Evolutionary conservation across 2,329 filamentous ascomycete genomes (phyloP).

Genomic region (Nemania bipapillata): DNA sequence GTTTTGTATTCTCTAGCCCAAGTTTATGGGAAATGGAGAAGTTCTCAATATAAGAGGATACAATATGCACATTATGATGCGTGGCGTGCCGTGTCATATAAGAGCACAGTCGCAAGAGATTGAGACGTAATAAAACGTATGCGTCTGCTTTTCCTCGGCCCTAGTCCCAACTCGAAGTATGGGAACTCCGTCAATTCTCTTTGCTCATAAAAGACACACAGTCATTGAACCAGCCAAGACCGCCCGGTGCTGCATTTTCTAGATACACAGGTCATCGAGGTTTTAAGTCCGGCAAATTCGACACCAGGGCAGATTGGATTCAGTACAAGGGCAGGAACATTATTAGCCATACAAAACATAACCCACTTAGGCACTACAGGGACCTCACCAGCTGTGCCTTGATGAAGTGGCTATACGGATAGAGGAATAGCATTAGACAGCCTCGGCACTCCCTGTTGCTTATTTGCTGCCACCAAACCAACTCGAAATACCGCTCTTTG

Average conservation of each 20-base stretch:
- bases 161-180: no score
- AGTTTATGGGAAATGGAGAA: background rate
- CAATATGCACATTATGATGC: background rate
- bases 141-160: background rate
- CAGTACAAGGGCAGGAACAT: slow-evolving; percentile 32
- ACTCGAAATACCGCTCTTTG: slow-evolving; percentile 82
- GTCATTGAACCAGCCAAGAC: no score
- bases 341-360: slow-evolving; percentile 38
- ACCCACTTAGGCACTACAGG: slow-evolving; percentile 22
- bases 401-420: slow-evolving; percentile 7
- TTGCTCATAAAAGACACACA: no score
- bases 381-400: background rate
- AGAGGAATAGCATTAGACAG: background rate
- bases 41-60: background rate
- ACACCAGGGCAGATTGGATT: slow-evolving; percentile 6
- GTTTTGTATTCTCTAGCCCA: slow-evolving; percentile 2
- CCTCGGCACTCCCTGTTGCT: slow-evolving; percentile 15
- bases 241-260: background rate
- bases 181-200: no score
- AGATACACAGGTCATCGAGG: background rate
- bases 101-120: background rate
- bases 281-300: background rate
- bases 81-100: background rate
- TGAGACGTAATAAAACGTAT: background rate
- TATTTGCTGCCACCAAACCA: slow-evolving; percentile 81